These are phyloP conservation scores for Geotrichum europaeum DNA, from an alignment of 1,139 yeast genomes.

Conservation along the genomic window DNA sequence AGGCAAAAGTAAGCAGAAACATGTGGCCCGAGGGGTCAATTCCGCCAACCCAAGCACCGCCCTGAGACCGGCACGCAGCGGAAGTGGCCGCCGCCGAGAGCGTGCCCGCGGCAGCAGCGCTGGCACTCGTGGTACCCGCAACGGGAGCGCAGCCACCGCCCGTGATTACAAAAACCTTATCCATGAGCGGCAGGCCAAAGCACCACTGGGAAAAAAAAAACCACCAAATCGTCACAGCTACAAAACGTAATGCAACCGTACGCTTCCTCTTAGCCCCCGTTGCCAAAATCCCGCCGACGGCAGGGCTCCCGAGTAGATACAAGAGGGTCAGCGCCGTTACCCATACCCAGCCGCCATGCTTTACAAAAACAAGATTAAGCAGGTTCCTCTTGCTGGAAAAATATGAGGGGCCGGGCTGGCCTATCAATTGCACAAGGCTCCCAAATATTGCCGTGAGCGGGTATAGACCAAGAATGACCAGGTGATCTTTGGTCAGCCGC, in stretches of 20 bases:
- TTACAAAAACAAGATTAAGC: slow-evolving; percentile 69
- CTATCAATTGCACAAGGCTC: slow-evolving; percentile 24
- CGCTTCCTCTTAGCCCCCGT: slow-evolving; percentile 3
- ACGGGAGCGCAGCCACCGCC: slow-evolving; percentile 65
- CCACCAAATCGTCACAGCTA: slow-evolving; percentile 71
- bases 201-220: slow-evolving; percentile 80
- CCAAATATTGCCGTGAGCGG: slow-evolving; percentile 32
- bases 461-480: slow-evolving; percentile 24
- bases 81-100: not conserved
- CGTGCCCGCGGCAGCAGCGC: slow-evolving; percentile 37
- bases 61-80: slow-evolving; percentile 47
- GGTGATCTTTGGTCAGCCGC: not conserved
- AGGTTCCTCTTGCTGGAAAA: slow-evolving; percentile 61
- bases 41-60: slow-evolving; percentile 84
- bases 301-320: not conserved
- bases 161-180: slow-evolving; percentile 64
- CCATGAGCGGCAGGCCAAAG: slow-evolving; percentile 87
- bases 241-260: slow-evolving; percentile 34
- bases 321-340: slow-evolving; percentile 41
- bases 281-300: not conserved
- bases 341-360: slow-evolving; percentile 86
- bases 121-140: slow-evolving; percentile 14
- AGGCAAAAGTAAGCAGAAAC: slow-evolving; percentile 67
- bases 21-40: slow-evolving; percentile 97
- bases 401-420: slow-evolving; percentile 27